Conservation (phyloP, 805 yeast species). For the Schwanniomyces yamadae region DNA sequence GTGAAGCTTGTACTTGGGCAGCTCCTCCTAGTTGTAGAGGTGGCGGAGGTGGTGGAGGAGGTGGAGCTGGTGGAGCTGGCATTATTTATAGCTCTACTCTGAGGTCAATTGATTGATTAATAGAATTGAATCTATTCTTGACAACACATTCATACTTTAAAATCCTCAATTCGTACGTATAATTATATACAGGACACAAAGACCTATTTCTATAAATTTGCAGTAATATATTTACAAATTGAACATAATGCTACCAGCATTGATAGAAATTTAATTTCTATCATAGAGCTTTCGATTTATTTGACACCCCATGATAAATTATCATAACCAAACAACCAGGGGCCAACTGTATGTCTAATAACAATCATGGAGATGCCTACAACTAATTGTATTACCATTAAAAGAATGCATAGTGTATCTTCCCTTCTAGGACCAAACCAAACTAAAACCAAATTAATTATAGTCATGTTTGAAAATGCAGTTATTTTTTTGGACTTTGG, state of each 20-base stretch:
- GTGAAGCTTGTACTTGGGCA: conserved; percentile 12
- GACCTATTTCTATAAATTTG: not conserved
- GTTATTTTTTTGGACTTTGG: conserved; percentile 21
- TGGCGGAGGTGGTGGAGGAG: conserved; percentile 32
- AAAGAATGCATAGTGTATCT: conserved; percentile 61
- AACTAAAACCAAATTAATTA: conserved; percentile 79
- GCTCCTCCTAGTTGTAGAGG: conserved; percentile 11
- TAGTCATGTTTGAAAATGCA: conserved; percentile 76
- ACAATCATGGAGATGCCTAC: conserved; percentile 67
- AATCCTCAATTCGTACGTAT: no score
- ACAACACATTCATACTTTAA: no score
- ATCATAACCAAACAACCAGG: conserved; percentile 85
- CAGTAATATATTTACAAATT: conserved; percentile 1
- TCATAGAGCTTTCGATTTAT: conserved; percentile 12
- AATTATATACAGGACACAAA: not conserved
- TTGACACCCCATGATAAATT: conserved; percentile 54
- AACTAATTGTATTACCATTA: conserved; percentile 61
- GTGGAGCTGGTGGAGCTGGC: conserved; percentile 35
- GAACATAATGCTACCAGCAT: no score
- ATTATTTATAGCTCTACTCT: conserved; percentile 7
- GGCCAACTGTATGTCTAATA: conserved; percentile 81
- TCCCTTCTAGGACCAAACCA: conserved; percentile 91
- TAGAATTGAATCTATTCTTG: no score
- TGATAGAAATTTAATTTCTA: not conserved
- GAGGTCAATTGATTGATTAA: no score